phyloP scores from a whole-genome alignment of 163 green algal species.

The Scenedesmus sp. region DNA sequence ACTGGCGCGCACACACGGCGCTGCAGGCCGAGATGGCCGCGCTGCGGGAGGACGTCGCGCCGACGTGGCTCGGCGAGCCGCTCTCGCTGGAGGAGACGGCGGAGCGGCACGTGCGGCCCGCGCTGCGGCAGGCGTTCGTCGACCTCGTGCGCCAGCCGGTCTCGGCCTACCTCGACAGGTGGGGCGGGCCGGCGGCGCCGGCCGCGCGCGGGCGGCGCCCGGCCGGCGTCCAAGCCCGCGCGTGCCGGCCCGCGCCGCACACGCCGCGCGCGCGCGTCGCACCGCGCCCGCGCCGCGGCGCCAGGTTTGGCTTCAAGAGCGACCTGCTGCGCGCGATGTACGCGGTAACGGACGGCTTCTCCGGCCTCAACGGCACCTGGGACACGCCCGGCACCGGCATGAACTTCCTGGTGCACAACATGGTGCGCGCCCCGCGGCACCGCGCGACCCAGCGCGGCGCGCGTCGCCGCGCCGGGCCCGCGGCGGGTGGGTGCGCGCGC shows the following conservation, averaged over 20 bases:
- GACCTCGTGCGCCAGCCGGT: slow-evolving; percentile 56
- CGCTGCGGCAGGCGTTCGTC: slow-evolving; percentile 60
- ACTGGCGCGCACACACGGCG: slow-evolving; percentile 62
- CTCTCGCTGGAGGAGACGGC: slow-evolving; percentile 65
- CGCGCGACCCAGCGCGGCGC: no score
- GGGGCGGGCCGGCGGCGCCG: no score
- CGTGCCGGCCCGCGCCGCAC: no score
- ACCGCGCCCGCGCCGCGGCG: no score
- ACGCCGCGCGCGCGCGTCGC: no score
- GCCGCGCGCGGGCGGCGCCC: not conserved
- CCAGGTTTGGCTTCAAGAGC: slow-evolving; percentile 63
- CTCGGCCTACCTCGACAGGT: slow-evolving; percentile 56
- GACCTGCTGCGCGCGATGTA: slow-evolving; percentile 67
- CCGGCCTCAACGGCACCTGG: slow-evolving; percentile 57
- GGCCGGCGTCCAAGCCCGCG: no score
- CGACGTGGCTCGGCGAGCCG: slow-evolving; percentile 55
- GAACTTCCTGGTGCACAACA: slow-evolving; percentile 78
- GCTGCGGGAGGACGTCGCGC: slow-evolving; percentile 57
- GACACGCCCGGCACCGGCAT: slow-evolving; percentile 63
- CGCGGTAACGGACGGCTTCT: slow-evolving; percentile 65
- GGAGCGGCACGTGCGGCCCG: slow-evolving; percentile 58
- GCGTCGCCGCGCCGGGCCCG: no score
- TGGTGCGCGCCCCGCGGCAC: slow-evolving; percentile 48
- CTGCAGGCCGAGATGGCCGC: slow-evolving; percentile 61
- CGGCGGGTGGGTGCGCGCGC: no score